These are phyloP conservation scores for Mycena crocata DNA, from an alignment of 768 basidiomycete species.

Conservation along the genomic window DNA sequence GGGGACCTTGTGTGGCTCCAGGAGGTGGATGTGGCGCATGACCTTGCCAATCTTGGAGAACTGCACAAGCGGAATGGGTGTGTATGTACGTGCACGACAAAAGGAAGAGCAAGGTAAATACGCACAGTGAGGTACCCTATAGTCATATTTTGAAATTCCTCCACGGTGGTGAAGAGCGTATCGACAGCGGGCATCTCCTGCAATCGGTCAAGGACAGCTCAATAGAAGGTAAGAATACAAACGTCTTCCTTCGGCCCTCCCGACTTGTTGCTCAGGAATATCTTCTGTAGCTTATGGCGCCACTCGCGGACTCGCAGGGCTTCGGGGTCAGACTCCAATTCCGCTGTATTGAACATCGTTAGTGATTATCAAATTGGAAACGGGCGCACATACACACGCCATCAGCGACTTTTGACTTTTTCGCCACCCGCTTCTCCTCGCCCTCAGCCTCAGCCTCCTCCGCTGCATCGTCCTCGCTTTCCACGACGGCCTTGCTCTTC, in stretches of 20 bases:
- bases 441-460: slow-evolving; percentile 69
- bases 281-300: slow-evolving; percentile 36
- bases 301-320: neutral
- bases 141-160: slow-evolving; percentile 80
- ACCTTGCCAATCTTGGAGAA: slow-evolving; percentile 89
- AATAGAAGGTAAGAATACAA: slow-evolving; percentile 35
- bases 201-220: slow-evolving; percentile 19
- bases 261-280: slow-evolving; percentile 71
- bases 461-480: slow-evolving; percentile 67
- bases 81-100: slow-evolving; percentile 18
- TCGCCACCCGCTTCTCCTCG: slow-evolving; percentile 59
- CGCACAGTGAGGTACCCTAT: slow-evolving; percentile 74
- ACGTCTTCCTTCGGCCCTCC: slow-evolving; percentile 76
- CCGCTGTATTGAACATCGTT: no score
- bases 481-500: slow-evolving; percentile 59
- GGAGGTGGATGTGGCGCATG: slow-evolving; percentile 85
- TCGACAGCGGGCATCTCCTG: slow-evolving; percentile 86
- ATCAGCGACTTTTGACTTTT: slow-evolving; percentile 71
- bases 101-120: slow-evolving; percentile 9
- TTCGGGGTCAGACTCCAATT: neutral
- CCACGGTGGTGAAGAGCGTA: slow-evolving; percentile 79
- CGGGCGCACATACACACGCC: no score
- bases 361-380: no score
- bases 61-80: slow-evolving; percentile 49
- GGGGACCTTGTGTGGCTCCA: slow-evolving; percentile 67